phyloP scores from a whole-genome alignment of 345 rosid genomes.

The Erodium maritimum region DNA sequence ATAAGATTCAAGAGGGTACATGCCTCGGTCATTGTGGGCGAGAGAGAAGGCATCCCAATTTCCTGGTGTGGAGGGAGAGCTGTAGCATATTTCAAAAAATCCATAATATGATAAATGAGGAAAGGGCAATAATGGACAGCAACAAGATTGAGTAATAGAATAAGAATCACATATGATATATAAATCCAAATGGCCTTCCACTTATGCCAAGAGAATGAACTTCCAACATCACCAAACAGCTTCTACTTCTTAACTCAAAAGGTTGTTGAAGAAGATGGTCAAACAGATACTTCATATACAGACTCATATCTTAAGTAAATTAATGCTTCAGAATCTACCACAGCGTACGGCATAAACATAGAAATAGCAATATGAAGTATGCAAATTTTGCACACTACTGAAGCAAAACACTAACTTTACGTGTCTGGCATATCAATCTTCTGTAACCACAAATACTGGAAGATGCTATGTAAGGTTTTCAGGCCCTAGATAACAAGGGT shows the following conservation, averaged over 20 bases:
- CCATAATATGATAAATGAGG: neutral
- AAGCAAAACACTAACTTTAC: too few relatives aligned
- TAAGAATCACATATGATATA: neutral
- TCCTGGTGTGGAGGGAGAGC: conserved; percentile 94
- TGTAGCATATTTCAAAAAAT: conserved; percentile 25
- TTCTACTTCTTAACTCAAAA: neutral
- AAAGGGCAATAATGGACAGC: neutral
- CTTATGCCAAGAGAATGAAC: neutral
- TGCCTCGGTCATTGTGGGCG: conserved; percentile 98
- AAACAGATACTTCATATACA: neutral
- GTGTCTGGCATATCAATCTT: too few relatives aligned
- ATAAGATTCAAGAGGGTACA: conserved; percentile 8
- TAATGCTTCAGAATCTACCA: too few relatives aligned
- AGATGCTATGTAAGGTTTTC: too few relatives aligned
- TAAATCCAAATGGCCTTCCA: too few relatives aligned
- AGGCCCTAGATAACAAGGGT: too few relatives aligned
- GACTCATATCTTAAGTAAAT: too few relatives aligned
- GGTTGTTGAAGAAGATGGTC: neutral
- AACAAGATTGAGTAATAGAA: neutral
- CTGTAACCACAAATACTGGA: too few relatives aligned
- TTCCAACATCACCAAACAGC: neutral
- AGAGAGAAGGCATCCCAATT: conserved; percentile 99
- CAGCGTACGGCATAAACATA: too few relatives aligned
- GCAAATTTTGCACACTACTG: too few relatives aligned
- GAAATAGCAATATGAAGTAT: too few relatives aligned